phyloP scores from a whole-genome alignment of 306 rosid species.

The Vicia faba region DNA sequence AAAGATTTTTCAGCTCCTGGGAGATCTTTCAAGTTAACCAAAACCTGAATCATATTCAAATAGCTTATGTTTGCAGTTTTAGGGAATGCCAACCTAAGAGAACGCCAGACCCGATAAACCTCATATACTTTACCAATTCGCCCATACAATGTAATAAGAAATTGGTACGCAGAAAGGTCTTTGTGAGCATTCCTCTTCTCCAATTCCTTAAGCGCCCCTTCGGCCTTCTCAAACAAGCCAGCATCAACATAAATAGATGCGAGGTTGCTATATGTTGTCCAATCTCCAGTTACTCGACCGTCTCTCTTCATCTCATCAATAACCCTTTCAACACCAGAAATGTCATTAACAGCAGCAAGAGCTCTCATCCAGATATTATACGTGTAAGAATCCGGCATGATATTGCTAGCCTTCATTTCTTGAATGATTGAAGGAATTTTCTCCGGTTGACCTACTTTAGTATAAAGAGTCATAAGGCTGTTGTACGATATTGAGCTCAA shows the following conservation, averaged over 20 bases:
- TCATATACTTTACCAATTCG: constrained; percentile 62
- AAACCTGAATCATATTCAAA: constrained; percentile 76
- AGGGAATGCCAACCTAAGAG: constrained; percentile 79
- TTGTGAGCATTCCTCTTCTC: constrained; percentile 68
- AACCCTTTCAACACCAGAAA: constrained; percentile 82
- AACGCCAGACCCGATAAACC: constrained; percentile 88
- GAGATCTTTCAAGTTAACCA: constrained; percentile 75
- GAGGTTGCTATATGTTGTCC: constrained; percentile 88
- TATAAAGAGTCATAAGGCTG: constrained; percentile 84
- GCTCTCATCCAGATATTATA: constrained; percentile 91
- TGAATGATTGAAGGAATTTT: constrained; percentile 68
- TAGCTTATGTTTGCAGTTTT: constrained; percentile 84
- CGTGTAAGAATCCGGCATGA: constrained; percentile 65
- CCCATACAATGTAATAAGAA: constrained; percentile 80
- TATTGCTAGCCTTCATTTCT: constrained; percentile 69
- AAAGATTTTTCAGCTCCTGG: constrained; percentile 89
- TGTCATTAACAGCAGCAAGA: constrained; percentile 72
- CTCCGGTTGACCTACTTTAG: constrained; percentile 60
- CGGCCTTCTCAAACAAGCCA: constrained; percentile 69
- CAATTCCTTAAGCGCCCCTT: constrained; percentile 74
- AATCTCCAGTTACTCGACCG: constrained; percentile 71
- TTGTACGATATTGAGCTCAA: constrained; percentile 70
- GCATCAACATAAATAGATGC: constrained; percentile 80
- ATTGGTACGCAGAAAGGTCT: constrained; percentile 75
- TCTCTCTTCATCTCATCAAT: constrained; percentile 87